A percentile compares a stretch with the other conserved stretches of the same genome.
phyloP scores from a whole-genome alignment of 345 rosid species.

The Adansonia digitata region DNA sequence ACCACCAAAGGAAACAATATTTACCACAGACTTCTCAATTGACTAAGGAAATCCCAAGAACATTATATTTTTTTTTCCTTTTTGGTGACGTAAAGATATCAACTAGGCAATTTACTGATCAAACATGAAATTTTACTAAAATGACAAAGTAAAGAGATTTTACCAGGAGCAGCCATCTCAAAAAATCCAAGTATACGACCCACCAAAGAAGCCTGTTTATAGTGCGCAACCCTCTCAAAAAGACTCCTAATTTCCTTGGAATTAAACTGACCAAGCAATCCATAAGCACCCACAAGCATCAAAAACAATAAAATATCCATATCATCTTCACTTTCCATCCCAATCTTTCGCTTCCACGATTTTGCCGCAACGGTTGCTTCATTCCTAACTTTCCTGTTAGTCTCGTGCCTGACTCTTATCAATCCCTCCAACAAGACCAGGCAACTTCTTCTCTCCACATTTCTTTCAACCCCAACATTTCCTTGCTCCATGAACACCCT shows the following conservation, averaged over 20 bases:
- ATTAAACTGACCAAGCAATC: not conserved
- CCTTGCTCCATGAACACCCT: conserved; percentile 1
- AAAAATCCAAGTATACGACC: not conserved
- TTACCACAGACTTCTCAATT: not conserved
- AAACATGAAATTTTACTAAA: not conserved
- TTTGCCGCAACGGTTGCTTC: conserved; percentile 7
- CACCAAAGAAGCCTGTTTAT: conserved; percentile 10
- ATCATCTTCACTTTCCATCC: not conserved
- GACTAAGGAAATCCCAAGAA: not conserved
- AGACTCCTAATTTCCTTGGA: not conserved
- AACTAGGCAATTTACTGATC: not conserved
- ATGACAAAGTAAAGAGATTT: not conserved
- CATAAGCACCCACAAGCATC: conserved; percentile 14
- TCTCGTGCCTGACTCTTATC: conserved; percentile 10
- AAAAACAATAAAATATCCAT: conserved; percentile 10
- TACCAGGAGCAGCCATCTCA: conserved; percentile 11
- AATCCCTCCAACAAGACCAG: conserved; percentile 21
- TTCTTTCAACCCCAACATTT: conserved; percentile 7
- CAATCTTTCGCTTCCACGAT: conserved; percentile 3
- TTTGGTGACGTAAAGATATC: not conserved
- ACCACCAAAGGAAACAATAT: not conserved
- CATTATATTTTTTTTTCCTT: not conserved
- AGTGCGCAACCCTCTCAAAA: conserved; percentile 7
- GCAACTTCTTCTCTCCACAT: conserved; percentile 6
- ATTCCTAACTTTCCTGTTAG: conserved; percentile 10